These are phyloP conservation scores for Calonectria honghensis DNA, from an alignment of 2,329 filamentous ascomycete species.

Conservation along the genomic window DNA sequence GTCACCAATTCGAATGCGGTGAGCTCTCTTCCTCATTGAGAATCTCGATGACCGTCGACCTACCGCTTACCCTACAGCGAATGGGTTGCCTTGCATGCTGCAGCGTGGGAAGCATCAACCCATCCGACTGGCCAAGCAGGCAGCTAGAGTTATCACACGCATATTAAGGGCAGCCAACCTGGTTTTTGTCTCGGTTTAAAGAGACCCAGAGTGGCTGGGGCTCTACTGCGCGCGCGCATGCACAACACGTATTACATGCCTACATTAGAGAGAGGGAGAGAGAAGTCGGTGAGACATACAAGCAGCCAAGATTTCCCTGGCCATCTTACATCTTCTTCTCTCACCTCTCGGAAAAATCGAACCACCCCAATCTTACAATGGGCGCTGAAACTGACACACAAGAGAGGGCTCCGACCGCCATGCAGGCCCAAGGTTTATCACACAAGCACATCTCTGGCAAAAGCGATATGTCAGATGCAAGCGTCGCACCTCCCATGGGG, in stretches of 20 bases:
- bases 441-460: constrained; percentile 5
- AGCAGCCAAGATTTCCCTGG: neutral
- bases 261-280: neutral
- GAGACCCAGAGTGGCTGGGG: constrained; percentile 41
- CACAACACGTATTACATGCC: constrained; percentile 17
- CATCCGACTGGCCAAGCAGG: constrained; percentile 10
- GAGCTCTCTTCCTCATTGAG: neutral
- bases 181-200: neutral
- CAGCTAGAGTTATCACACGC: neutral
- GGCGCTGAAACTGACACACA: constrained; percentile 22
- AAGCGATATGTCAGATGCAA: constrained; percentile 5
- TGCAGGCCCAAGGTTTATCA: constrained; percentile 12
- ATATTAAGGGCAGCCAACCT: constrained; percentile 3
- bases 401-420: neutral
- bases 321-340: constrained; percentile 4
- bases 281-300: constrained; percentile 26
- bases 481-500: constrained; percentile 3
- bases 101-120: neutral
- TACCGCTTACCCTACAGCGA: neutral
- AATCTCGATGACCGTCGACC: neutral
- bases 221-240: neutral
- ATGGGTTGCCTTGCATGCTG: constrained; percentile 5
- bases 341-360: neutral
- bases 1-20: neutral
- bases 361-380: constrained; percentile 15